Conservation (phyloP, 257 asterid genomes). For the Plantago major region DNA sequence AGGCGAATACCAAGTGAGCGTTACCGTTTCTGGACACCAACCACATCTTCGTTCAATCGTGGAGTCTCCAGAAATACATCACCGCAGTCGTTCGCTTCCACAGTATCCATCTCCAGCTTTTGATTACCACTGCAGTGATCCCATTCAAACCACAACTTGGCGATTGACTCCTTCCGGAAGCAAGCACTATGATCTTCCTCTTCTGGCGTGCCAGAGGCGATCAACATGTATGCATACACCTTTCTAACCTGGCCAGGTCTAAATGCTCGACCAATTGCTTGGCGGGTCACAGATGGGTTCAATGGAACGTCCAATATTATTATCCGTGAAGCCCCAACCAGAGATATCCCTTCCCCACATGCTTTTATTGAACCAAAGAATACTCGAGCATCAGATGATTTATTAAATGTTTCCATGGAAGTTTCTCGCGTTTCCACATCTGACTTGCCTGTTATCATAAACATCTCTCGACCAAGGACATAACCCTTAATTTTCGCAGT, state of each 20-base stretch:
- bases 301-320: conserved; percentile 75
- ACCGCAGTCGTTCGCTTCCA: conserved; percentile 47
- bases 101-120: conserved; percentile 62
- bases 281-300: conserved; percentile 94
- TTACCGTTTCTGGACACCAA: conserved; percentile 54
- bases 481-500: conserved; percentile 69
- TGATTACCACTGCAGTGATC: conserved; percentile 53
- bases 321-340: conserved; percentile 92
- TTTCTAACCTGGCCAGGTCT: conserved; percentile 91
- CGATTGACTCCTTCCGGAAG: conserved; percentile 81
- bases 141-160: conserved; percentile 99
- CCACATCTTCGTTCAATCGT: conserved; percentile 58
- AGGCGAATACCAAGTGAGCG: too few species aligned
- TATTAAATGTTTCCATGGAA: conserved; percentile 72
- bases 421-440: conserved; percentile 68
- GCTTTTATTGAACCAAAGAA: conserved; percentile 94
- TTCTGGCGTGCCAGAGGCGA: conserved; percentile 75
- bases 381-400: conserved; percentile 71
- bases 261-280: conserved; percentile 99
- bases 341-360: conserved; percentile 95
- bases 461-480: conserved; percentile 66
- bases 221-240: conserved; percentile 70
- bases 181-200: conserved; percentile 80
- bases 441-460: conserved; percentile 91
- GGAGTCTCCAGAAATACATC: conserved; percentile 65